These are phyloP conservation scores for Scenedesmus sp. DNA, from an alignment of 163 green algal species.

Conservation along the genomic window DNA sequence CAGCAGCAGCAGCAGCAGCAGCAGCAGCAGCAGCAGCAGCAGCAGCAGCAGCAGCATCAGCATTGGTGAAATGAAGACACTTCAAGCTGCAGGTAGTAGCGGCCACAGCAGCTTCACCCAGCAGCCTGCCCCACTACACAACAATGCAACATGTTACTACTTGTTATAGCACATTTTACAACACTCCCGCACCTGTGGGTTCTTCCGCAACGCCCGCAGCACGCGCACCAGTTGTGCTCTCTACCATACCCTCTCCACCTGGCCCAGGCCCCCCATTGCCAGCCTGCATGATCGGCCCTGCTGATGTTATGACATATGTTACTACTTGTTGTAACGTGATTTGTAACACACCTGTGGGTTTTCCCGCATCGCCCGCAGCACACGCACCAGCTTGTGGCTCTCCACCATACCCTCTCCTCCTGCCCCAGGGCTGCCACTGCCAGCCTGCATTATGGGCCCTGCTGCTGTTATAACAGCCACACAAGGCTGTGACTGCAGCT, in stretches of 20 bases:
- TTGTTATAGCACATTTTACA: too few relatives aligned
- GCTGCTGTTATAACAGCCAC: constrained; percentile 49
- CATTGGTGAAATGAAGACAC: too few relatives aligned
- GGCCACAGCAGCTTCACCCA: background rate
- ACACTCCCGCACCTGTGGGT: too few relatives aligned
- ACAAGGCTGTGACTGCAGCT: background rate
- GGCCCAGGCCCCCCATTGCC: background rate
- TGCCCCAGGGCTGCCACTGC: background rate
- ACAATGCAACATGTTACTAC: background rate
- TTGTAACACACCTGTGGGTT: constrained; percentile 37
- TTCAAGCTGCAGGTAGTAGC: too few relatives aligned
- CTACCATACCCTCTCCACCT: constrained; percentile 4
- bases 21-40: background rate
- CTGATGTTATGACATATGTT: too few relatives aligned
- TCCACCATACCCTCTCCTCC: constrained; percentile 9
- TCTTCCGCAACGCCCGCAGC: background rate
- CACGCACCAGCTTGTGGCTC: constrained; percentile 32
- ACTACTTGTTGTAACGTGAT: too few relatives aligned
- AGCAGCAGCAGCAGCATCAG: background rate
- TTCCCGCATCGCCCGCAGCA: constrained; percentile 19
- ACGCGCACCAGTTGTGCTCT: background rate
- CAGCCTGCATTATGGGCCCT: constrained; percentile 38
- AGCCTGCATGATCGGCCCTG: too few relatives aligned
- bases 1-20: constrained; percentile 3
- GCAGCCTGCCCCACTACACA: background rate